A percentile compares a stretch with the other conserved stretches of the same genome.
phyloP scores from a whole-genome alignment of 23 red algal genomes.

The Gracilaria caudata region DNA sequence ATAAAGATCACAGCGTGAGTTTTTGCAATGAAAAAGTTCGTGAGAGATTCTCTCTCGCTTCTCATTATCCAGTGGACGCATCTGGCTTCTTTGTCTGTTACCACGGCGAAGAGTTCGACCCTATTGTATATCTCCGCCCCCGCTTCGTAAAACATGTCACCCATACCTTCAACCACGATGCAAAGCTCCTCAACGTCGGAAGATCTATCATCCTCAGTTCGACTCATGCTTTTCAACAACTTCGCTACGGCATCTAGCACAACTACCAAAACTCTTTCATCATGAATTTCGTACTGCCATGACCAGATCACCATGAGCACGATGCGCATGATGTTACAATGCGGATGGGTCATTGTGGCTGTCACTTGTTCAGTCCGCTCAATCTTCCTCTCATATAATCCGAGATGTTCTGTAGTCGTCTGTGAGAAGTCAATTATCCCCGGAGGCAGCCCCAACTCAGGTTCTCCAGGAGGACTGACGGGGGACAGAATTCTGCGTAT shows the following conservation, averaged over 20 bases:
- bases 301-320: slow-evolving; percentile 9
- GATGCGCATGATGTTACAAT: slow-evolving; percentile 8
- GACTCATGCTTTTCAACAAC: not conserved
- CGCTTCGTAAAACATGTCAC: not conserved
- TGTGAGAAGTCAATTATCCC: not conserved
- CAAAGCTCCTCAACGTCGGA: slow-evolving; percentile 3
- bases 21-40: not conserved
- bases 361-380: not conserved
- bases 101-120: not conserved
- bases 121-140: not conserved
- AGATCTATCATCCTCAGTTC: not conserved
- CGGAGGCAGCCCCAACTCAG: not conserved
- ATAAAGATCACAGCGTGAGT: not conserved
- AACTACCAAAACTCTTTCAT: not conserved
- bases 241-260: not conserved
- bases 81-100: not conserved
- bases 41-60: not conserved
- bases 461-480: not conserved
- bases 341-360: not conserved
- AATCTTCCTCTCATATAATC: not conserved
- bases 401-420: not conserved
- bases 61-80: not conserved
- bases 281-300: not conserved
- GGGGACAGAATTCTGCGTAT: not conserved
- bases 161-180: slow-evolving; percentile 2